These are phyloP conservation scores for Komagataella pseudopastoris DNA, from an alignment of 805 yeast genomes.

Conservation along the genomic window DNA sequence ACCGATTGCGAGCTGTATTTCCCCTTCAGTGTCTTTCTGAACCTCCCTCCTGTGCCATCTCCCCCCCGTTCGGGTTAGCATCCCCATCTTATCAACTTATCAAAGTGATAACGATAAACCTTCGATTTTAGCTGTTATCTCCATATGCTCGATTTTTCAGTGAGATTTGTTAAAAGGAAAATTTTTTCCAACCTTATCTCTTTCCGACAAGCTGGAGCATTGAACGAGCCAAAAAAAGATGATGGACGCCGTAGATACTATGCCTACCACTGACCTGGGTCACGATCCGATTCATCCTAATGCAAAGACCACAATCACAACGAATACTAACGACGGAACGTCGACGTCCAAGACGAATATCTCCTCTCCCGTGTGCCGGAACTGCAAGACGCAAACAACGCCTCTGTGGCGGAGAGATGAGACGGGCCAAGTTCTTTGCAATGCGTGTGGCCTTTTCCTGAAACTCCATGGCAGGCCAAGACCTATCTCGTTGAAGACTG, in stretches of 20 bases:
- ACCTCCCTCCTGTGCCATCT: too few relatives aligned
- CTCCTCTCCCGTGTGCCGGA: constrained; percentile 65
- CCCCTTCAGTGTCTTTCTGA: not conserved
- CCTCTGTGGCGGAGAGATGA: constrained; percentile 95
- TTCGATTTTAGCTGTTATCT: not conserved
- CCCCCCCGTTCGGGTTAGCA: too few relatives aligned
- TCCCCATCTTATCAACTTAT: not conserved
- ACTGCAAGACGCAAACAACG: constrained; percentile 86
- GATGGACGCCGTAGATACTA: not conserved
- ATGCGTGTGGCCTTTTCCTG: constrained; percentile 85
- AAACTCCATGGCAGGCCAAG: constrained; percentile 88
- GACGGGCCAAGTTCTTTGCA: constrained; percentile 79
- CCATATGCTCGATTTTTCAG: not conserved
- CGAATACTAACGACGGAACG: constrained; percentile 43
- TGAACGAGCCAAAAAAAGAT: not conserved
- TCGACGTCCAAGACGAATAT: constrained; percentile 53
- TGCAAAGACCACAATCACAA: constrained; percentile 42
- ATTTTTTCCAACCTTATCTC: not conserved
- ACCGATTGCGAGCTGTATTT: not conserved
- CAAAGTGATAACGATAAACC: not conserved
- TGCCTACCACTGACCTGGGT: not conserved
- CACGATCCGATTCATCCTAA: constrained; percentile 38
- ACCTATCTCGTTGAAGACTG: constrained; percentile 84
- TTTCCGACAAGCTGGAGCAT: not conserved
- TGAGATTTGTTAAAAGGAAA: not conserved